phyloP scores from a whole-genome alignment of 768 basidiomycete genomes.

The Hydnomerulius pinastri region DNA sequence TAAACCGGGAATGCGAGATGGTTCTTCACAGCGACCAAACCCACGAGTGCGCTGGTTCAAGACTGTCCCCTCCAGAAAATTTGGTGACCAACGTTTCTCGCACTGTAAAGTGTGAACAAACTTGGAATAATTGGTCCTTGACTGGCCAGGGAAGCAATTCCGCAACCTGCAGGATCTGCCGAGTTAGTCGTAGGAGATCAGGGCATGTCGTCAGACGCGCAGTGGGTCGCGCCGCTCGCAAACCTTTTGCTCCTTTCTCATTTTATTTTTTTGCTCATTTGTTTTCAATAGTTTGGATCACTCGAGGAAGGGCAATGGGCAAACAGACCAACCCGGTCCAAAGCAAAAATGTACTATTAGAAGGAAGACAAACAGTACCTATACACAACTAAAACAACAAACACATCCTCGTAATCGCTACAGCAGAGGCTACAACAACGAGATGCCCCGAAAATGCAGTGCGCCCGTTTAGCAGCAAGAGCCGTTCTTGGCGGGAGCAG shows the following conservation, averaged over 20 bases:
- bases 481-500: constrained; percentile 50
- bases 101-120: constrained; percentile 60
- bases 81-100: constrained; percentile 76
- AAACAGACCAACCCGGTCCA: neutral
- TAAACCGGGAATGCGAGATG: constrained; percentile 79
- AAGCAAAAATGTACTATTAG: constrained; percentile 19
- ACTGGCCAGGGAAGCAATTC: constrained; percentile 92
- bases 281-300: no score
- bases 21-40: constrained; percentile 55
- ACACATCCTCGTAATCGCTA: constrained; percentile 8
- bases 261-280: neutral
- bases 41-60: constrained; percentile 89
- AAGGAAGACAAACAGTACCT: constrained; percentile 24
- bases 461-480: constrained; percentile 58
- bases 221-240: constrained; percentile 72
- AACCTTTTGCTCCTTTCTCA: constrained; percentile 53
- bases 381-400: constrained; percentile 23
- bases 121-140: constrained; percentile 86
- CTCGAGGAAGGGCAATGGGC: neutral
- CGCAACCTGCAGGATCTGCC: constrained; percentile 84
- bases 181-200: constrained; percentile 93
- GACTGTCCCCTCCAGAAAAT: constrained; percentile 94
- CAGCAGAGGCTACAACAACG: constrained; percentile 8
- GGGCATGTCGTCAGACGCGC: constrained; percentile 85
- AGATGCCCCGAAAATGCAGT: constrained; percentile 2